Percentiles rank a stretch among this genome's conserved stretches.
These are phyloP conservation scores for Globisporangium paddicum DNA, from an alignment of 352 stramenopile species.

Conservation along the genomic window DNA sequence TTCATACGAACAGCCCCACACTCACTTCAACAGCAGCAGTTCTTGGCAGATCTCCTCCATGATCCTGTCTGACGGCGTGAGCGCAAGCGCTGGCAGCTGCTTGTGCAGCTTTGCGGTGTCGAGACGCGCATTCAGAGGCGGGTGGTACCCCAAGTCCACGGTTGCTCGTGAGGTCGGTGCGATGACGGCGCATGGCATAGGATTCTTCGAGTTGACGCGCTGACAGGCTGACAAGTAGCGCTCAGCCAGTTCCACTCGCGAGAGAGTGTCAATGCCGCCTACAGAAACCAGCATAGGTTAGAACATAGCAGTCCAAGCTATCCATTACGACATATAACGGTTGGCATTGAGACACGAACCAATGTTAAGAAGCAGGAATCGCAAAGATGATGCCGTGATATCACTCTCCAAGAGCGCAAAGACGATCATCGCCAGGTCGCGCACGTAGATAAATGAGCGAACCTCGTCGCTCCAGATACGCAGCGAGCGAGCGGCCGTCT, in stretches of 20 bases:
- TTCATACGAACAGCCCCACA: too few species aligned
- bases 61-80: constrained; percentile 11
- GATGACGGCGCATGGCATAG: constrained; percentile 13
- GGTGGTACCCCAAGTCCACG: constrained; percentile 41
- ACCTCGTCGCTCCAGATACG: constrained; percentile 60
- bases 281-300: neutral
- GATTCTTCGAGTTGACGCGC: constrained; percentile 1
- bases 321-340: neutral
- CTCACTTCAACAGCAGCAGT: neutral
- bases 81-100: constrained; percentile 18
- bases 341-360: constrained; percentile 23
- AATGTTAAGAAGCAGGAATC: constrained; percentile 37
- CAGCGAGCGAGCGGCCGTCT: constrained; percentile 14
- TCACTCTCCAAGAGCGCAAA: constrained; percentile 21
- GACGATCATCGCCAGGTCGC: constrained; percentile 39
- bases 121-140: constrained; percentile 41
- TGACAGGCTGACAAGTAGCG: constrained; percentile 23
- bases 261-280: constrained; percentile 46
- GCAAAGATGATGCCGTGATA: neutral
- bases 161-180: constrained; percentile 17
- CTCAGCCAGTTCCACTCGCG: constrained; percentile 38
- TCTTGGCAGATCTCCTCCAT: constrained; percentile 25
- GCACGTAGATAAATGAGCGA: constrained; percentile 54
- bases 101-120: constrained; percentile 22
- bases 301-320: neutral